Percentiles rank a stretch among this genome's conserved stretches.
Conservation (phyloP, 345 rosid species). For the Schrenkiella parvula region DNA sequence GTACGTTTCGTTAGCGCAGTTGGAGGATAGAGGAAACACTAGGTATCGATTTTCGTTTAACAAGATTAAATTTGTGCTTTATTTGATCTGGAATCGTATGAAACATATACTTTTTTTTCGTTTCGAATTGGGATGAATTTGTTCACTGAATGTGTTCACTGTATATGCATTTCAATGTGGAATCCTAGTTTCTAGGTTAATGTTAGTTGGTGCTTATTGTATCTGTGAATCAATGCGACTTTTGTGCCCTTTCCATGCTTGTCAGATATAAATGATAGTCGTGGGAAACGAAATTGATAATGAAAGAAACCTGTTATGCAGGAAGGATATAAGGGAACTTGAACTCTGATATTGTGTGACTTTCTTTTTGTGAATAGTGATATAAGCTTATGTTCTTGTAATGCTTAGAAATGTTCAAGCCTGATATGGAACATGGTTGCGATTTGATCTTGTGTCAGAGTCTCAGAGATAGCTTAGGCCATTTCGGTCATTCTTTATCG, state of each 20-base stretch:
- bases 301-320: neutral
- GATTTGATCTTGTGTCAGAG: neutral
- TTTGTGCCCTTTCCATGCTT: neutral
- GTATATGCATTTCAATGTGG: constrained; percentile 1
- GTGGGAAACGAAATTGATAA: neutral
- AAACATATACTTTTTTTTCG: neutral
- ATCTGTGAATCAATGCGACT: constrained; percentile 7
- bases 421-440: neutral
- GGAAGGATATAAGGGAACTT: no score
- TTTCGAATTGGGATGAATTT: neutral
- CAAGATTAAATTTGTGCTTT: neutral
- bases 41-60: constrained; percentile 42
- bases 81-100: neutral
- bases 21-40: constrained; percentile 49
- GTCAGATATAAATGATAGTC: constrained; percentile 3
- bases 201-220: constrained; percentile 19
- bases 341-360: neutral
- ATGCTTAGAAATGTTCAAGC: neutral
- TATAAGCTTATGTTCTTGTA: neutral
- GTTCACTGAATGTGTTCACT: neutral
- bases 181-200: neutral
- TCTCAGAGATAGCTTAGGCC: constrained; percentile 7
- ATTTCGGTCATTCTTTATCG: neutral
- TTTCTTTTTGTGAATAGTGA: neutral
- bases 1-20: constrained; percentile 56